Conservation (phyloP, 2,329 filamentous ascomycete genomes). For the Fusarium continuum region DNA sequence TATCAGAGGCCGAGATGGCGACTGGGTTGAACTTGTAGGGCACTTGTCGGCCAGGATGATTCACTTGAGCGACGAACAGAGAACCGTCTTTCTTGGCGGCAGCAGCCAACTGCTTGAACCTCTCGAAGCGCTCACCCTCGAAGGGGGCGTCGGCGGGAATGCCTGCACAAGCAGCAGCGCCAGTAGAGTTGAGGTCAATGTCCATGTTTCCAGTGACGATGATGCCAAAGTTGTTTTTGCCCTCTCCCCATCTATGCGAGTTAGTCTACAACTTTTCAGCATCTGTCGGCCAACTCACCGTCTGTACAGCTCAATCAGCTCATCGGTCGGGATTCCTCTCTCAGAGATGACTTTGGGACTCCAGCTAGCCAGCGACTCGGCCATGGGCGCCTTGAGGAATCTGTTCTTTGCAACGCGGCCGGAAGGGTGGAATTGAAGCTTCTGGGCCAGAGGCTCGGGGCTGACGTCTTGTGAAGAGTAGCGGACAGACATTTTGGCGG, state of each 20-base stretch:
- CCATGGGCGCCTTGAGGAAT: slow-evolving; percentile 74
- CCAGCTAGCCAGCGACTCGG: slow-evolving; percentile 70
- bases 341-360: slow-evolving; percentile 59
- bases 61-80: slow-evolving; percentile 69
- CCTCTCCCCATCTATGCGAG: slow-evolving; percentile 48
- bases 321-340: slow-evolving; percentile 55
- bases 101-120: slow-evolving; percentile 65
- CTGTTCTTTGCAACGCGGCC: slow-evolving; percentile 66
- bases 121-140: slow-evolving; percentile 68
- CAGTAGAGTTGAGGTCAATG: slow-evolving; percentile 68
- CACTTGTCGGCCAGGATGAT: slow-evolving; percentile 57
- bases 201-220: slow-evolving; percentile 72
- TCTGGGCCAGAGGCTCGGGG: slow-evolving; percentile 49
- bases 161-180: slow-evolving; percentile 64
- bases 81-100: slow-evolving; percentile 66
- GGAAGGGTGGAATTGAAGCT: slow-evolving; percentile 56
- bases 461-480: slow-evolving; percentile 31
- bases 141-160: slow-evolving; percentile 63
- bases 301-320: slow-evolving; percentile 64
- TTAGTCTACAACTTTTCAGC: neutral
- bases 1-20: slow-evolving; percentile 55
- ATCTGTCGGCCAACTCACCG: slow-evolving; percentile 55
- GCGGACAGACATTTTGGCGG: slow-evolving; percentile 25
- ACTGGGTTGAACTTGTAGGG: slow-evolving; percentile 42
- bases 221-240: slow-evolving; percentile 64